Evolutionary conservation across 2,329 filamentous ascomycete species (phyloP).

Genomic region (Scedosporium boydii): DNA sequence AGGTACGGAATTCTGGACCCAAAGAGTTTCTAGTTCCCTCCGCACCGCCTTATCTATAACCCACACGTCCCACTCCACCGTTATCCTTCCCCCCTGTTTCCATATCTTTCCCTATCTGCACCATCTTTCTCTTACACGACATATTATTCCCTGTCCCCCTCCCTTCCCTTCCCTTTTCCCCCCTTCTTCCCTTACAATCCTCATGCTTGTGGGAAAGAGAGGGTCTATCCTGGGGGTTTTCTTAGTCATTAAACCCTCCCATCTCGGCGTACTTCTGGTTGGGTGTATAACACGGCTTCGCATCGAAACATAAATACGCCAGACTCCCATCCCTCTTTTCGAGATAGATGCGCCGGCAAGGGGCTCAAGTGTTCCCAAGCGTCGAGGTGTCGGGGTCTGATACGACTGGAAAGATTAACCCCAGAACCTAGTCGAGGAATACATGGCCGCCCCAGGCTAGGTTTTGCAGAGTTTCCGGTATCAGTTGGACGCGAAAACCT

Average conservation of each 20-base stretch:
- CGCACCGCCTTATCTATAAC: not conserved
- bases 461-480: not conserved
- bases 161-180: not conserved
- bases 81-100: not conserved
- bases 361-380: not conserved
- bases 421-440: not conserved
- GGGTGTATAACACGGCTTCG: not conserved
- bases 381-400: not conserved
- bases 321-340: not conserved
- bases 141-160: not conserved
- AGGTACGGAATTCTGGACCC: not conserved
- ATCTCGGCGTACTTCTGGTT: not conserved
- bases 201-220: not conserved
- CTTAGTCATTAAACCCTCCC: not conserved
- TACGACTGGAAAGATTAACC: not conserved
- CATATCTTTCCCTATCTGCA: not conserved
- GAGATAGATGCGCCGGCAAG: not conserved
- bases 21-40: not conserved
- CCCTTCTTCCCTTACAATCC: not conserved
- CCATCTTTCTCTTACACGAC: not conserved
- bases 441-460: not conserved
- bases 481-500: not conserved
- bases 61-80: not conserved
- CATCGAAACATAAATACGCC: not conserved
- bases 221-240: not conserved